phyloP scores from a whole-genome alignment of 495 filamentous ascomycete genomes.

The Cairneyella variabilis region DNA sequence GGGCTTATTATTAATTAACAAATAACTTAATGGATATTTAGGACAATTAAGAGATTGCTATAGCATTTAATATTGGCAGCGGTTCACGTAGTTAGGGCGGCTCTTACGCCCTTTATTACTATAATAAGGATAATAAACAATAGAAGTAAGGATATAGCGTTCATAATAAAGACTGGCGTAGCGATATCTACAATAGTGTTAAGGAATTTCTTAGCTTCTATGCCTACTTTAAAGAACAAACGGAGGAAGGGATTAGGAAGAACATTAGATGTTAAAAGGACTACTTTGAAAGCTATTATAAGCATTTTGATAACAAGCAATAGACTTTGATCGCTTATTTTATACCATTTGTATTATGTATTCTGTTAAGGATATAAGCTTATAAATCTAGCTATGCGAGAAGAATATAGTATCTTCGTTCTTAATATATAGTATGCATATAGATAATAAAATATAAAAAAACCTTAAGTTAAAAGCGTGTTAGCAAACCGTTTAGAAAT shows the following conservation, averaged over 20 bases:
- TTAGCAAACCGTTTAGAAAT: neutral
- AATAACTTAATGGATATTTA: constrained; percentile 3
- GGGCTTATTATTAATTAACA: too few species aligned
- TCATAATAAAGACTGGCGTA: constrained; percentile 13
- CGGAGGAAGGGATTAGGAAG: constrained; percentile 11
- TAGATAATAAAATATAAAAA: neutral
- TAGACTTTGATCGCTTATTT: constrained; percentile 10
- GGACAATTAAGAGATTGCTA: constrained; percentile 11
- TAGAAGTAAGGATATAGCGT: constrained; percentile 13
- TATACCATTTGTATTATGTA: constrained; percentile 4
- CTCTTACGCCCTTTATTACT: constrained; percentile 13
- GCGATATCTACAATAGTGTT: constrained; percentile 12
- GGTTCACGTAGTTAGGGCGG: constrained; percentile 9
- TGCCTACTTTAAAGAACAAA: constrained; percentile 12
- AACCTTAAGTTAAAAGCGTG: neutral
- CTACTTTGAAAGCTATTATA: constrained; percentile 11
- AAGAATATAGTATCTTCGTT: constrained; percentile 1
- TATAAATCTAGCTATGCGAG: constrained; percentile 2
- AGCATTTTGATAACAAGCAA: constrained; percentile 5
- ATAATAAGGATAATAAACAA: constrained; percentile 12
- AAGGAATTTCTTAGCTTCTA: constrained; percentile 17
- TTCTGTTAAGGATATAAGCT: constrained; percentile 6
- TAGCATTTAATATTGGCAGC: constrained; percentile 11
- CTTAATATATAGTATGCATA: neutral
- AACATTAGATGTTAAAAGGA: constrained; percentile 4